phyloP scores from a whole-genome alignment of 305 asterid genomes.

The Andrographis paniculata region DNA sequence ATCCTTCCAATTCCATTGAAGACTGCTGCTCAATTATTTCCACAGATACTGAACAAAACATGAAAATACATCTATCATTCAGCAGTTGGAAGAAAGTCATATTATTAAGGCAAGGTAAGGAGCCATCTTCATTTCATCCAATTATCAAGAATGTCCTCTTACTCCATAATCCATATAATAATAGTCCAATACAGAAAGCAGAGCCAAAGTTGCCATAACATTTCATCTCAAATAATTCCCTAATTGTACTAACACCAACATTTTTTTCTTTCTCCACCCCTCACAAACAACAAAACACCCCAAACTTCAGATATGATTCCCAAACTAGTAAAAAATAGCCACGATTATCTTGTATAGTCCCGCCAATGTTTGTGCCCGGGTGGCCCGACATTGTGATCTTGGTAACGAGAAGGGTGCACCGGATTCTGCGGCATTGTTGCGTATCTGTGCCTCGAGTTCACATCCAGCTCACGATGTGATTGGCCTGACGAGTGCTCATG shows the following conservation, averaged over 20 bases:
- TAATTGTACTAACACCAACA: not conserved
- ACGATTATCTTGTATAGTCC: slow-evolving; percentile 44
- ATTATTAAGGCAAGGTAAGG: no score
- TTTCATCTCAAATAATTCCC: slow-evolving; percentile 16
- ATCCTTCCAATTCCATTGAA: no score
- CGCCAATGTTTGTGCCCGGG: slow-evolving; percentile 42
- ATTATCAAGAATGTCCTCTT: slow-evolving; percentile 16
- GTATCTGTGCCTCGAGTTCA: slow-evolving; percentile 26
- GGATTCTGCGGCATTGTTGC: slow-evolving; percentile 23
- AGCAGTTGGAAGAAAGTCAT: no score
- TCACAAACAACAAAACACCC: not conserved
- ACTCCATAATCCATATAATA: no score
- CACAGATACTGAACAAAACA: no score
- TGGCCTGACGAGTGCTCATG: slow-evolving; percentile 31
- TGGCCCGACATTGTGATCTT: slow-evolving; percentile 22
- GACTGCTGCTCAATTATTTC: no score
- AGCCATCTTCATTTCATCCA: slow-evolving; percentile 3
- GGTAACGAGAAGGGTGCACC: slow-evolving; percentile 31
- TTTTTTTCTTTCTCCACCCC: not conserved
- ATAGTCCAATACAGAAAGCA: slow-evolving; percentile 5
- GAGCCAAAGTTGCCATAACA: not conserved
- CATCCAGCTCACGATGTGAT: slow-evolving; percentile 25
- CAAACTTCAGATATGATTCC: not conserved
- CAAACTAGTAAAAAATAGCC: not conserved
- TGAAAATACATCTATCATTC: no score